A percentile compares a stretch with the other conserved stretches of the same genome.
Evolutionary conservation across 768 basidiomycete genomes (phyloP).

Genomic region (Leccinum sublutescens): DNA sequence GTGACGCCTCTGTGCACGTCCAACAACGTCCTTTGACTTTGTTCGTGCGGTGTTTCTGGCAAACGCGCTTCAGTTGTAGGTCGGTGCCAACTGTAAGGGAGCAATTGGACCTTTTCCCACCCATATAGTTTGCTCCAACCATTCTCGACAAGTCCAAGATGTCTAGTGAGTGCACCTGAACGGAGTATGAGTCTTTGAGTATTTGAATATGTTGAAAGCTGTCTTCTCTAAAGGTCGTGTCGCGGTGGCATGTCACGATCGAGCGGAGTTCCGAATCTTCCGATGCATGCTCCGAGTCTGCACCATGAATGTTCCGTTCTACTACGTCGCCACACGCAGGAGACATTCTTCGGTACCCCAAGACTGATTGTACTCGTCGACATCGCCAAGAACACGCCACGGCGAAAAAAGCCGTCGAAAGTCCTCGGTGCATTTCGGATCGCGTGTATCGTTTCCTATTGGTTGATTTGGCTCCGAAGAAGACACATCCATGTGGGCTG

Average conservation of each 20-base stretch:
- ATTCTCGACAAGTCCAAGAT: slow-evolving; percentile 31
- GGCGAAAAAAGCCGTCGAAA: slow-evolving; percentile 20
- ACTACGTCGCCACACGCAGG: too few species aligned
- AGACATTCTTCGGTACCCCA: neutral
- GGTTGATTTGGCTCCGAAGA: slow-evolving; percentile 1
- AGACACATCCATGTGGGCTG: slow-evolving; percentile 29
- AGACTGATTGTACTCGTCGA: slow-evolving; percentile 5
- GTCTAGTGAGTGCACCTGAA: neutral
- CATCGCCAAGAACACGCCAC: slow-evolving; percentile 1
- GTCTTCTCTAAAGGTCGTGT: neutral
- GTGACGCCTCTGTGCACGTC: slow-evolving; percentile 55
- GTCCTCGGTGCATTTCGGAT: slow-evolving; percentile 23
- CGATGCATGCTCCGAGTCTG: too few species aligned
- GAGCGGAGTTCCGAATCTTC: neutral
- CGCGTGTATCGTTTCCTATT: slow-evolving; percentile 11
- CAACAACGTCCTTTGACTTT: slow-evolving; percentile 53
- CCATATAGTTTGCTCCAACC: slow-evolving; percentile 76
- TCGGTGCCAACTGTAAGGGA: neutral
- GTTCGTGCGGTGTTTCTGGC: slow-evolving; percentile 58
- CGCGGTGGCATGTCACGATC: neutral
- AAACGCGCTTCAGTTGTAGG: neutral
- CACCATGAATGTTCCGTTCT: too few species aligned
- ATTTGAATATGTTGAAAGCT: neutral
- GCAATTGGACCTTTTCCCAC: slow-evolving; percentile 56
- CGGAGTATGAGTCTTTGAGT: neutral